Conservation (phyloP, 305 asterid genomes). For the Salvia sclarea region DNA sequence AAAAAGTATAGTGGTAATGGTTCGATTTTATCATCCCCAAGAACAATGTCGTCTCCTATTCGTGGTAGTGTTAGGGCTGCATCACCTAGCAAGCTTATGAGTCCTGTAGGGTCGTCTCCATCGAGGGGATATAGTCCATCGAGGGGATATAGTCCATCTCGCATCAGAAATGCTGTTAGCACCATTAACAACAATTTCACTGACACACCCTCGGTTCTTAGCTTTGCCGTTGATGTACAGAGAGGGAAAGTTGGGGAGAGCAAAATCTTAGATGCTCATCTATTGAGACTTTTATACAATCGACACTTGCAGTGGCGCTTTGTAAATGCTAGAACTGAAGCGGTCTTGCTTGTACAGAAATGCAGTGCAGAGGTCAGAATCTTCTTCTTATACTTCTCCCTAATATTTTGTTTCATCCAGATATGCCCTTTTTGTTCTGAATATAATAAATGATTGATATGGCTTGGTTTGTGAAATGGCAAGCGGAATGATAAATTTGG, state of each 20-base stretch:
- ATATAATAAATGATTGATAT: background rate
- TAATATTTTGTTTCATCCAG: background rate
- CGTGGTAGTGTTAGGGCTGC: slow-evolving; percentile 62
- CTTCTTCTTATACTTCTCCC: background rate
- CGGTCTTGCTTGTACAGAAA: slow-evolving; percentile 66
- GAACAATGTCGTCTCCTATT: slow-evolving; percentile 77
- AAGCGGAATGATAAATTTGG: background rate
- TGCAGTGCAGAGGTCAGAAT: slow-evolving; percentile 71
- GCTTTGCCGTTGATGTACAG: slow-evolving; percentile 87
- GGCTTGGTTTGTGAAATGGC: slow-evolving; percentile 19
- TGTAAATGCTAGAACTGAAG: slow-evolving; percentile 82
- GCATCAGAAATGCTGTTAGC: slow-evolving; percentile 72
- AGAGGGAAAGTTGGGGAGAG: slow-evolving; percentile 94
- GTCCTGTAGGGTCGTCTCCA: slow-evolving; percentile 59
- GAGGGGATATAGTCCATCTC: slow-evolving; percentile 68
- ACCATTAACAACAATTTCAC: slow-evolving; percentile 60
- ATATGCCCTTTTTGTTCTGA: background rate
- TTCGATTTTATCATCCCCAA: slow-evolving; percentile 49
- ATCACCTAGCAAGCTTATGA: slow-evolving; percentile 66
- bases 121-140: slow-evolving; percentile 70
- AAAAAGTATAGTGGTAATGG: slow-evolving; percentile 57
- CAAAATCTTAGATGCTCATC: slow-evolving; percentile 74
- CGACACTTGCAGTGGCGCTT: slow-evolving; percentile 95
- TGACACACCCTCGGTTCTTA: slow-evolving; percentile 90
- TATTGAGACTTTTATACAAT: slow-evolving; percentile 85